A percentile compares a stretch with the other conserved stretches of the same genome.
Evolutionary conservation across 257 asterid genomes (phyloP).

Genomic region (Petunia secreta): DNA sequence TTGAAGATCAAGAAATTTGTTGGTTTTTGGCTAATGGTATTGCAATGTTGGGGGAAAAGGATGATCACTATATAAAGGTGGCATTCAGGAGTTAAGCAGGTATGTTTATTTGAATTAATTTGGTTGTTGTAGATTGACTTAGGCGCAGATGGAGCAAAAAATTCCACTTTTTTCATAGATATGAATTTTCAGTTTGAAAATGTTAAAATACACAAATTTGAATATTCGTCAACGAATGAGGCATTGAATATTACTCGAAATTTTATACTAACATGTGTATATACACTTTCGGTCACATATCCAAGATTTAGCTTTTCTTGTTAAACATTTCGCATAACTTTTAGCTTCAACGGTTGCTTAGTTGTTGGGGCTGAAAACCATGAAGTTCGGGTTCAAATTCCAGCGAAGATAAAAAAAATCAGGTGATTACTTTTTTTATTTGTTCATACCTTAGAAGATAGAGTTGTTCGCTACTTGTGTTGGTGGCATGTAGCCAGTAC

Average conservation of each 20-base stretch:
- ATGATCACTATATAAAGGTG: slow-evolving; percentile 11
- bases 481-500: too few relatives aligned
- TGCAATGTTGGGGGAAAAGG: neutral
- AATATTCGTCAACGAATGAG: slow-evolving; percentile 25
- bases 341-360: neutral
- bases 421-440: too few relatives aligned
- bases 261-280: neutral
- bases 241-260: neutral
- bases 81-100: neutral
- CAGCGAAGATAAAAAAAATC: too few relatives aligned
- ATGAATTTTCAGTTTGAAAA: slow-evolving; percentile 18
- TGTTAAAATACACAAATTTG: neutral
- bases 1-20: neutral
- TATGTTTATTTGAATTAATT: slow-evolving; percentile 2
- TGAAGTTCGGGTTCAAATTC: too few relatives aligned
- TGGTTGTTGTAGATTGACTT: neutral
- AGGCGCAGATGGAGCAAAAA: neutral
- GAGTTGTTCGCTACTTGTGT: too few relatives aligned
- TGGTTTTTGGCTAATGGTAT: neutral
- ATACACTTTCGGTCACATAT: neutral
- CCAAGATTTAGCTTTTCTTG: neutral
- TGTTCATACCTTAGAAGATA: too few relatives aligned
- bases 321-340: slow-evolving; percentile 4
- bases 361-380: too few relatives aligned
- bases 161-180: neutral